Evolutionary conservation across 23 red algal genomes (phyloP).

Genomic region (Cyanidium caldarium): DNA sequence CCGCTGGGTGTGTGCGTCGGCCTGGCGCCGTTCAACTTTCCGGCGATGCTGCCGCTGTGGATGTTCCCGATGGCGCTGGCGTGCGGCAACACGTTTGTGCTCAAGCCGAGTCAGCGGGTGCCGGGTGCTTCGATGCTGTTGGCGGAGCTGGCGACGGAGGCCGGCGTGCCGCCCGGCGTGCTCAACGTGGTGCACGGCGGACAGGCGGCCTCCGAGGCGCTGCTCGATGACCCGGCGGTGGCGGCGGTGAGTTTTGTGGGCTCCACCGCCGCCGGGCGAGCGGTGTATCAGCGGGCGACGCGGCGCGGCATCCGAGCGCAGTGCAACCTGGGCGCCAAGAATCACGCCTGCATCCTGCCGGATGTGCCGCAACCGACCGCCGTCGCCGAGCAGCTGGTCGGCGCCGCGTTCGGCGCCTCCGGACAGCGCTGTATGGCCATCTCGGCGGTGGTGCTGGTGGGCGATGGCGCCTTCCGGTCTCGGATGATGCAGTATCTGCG

Average conservation of each 20-base stretch:
- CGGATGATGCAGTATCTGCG: neutral
- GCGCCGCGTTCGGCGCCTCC: constrained; percentile 29
- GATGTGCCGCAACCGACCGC: constrained; percentile 2
- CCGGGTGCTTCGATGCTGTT: constrained; percentile 3
- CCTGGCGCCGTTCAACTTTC: constrained; percentile 26
- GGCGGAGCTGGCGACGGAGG: constrained; percentile 6
- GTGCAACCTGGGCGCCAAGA: constrained; percentile 31
- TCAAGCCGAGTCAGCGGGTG: constrained; percentile 8
- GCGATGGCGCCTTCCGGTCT: constrained; percentile 1
- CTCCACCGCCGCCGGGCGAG: constrained; percentile 4
- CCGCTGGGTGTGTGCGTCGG: constrained; percentile 19
- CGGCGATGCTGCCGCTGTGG: constrained; percentile 33
- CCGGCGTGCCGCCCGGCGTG: constrained; percentile 13
- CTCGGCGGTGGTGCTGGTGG: constrained; percentile 18
- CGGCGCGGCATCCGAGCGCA: constrained; percentile 16
- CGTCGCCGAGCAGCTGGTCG: constrained; percentile 1
- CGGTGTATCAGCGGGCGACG: constrained; percentile 6
- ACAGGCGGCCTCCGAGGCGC: neutral
- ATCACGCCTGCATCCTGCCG: constrained; percentile 18
- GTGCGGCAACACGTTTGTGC: constrained; percentile 16
- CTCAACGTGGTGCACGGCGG: constrained; percentile 25
- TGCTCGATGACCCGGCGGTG: neutral
- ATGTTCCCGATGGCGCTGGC: constrained; percentile 17
- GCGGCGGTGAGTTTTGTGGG: constrained; percentile 22
- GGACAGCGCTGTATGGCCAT: constrained; percentile 34